Evolutionary conservation across 805 yeast genomes (phyloP).

Genomic region (Candida koratica): DNA sequence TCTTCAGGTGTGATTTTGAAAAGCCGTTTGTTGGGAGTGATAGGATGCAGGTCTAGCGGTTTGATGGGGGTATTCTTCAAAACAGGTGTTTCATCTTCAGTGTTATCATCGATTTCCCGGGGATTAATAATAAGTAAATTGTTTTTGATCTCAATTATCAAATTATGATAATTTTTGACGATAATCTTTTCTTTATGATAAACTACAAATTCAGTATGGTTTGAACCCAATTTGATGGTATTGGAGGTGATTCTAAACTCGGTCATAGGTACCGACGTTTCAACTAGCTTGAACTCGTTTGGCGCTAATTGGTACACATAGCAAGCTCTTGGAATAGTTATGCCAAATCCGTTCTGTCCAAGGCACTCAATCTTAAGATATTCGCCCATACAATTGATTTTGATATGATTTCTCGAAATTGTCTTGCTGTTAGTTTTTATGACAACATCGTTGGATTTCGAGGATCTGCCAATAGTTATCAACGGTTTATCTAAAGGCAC

Average conservation of each 20-base stretch:
- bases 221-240: slow-evolving; percentile 38
- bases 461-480: slow-evolving; percentile 64
- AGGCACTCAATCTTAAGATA: slow-evolving; percentile 59
- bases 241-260: slow-evolving; percentile 16
- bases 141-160: slow-evolving; percentile 70
- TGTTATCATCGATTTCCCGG: slow-evolving; percentile 40
- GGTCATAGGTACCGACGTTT: slow-evolving; percentile 11
- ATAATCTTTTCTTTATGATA: slow-evolving; percentile 58
- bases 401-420: slow-evolving; percentile 66
- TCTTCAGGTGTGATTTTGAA: slow-evolving; percentile 19
- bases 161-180: slow-evolving; percentile 59
- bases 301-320: slow-evolving; percentile 22
- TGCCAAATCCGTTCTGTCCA: slow-evolving; percentile 78
- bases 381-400: slow-evolving; percentile 39
- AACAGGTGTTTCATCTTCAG: slow-evolving; percentile 41
- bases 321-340: slow-evolving; percentile 55
- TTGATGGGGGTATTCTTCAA: slow-evolving; percentile 4
- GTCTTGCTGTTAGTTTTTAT: slow-evolving; percentile 47
- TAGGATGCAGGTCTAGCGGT: slow-evolving; percentile 2
- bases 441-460: slow-evolving; percentile 51
- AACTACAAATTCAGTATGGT: slow-evolving; percentile 53
- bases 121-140: slow-evolving; percentile 52
- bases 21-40: slow-evolving; percentile 15
- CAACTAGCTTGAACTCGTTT: slow-evolving; percentile 20
- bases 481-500: slow-evolving; percentile 36